Conservation (phyloP, 1,139 yeast genomes). For the Blastobotrys raffinosifermentans region DNA sequence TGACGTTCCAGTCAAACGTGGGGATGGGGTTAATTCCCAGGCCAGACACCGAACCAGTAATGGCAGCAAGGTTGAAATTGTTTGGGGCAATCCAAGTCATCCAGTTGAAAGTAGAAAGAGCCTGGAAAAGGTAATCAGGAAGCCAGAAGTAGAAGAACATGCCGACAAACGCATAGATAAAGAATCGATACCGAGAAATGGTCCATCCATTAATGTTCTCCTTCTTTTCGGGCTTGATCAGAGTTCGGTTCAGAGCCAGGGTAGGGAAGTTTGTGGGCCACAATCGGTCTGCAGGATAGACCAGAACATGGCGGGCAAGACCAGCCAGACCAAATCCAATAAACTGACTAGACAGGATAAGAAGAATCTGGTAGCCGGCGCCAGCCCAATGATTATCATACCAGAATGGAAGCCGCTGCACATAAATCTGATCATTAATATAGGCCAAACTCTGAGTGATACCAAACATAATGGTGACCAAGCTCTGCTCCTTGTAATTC, state of each 20-base stretch:
- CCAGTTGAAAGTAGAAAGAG: slow-evolving; percentile 56
- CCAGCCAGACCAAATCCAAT: slow-evolving; percentile 65
- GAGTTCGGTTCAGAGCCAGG: slow-evolving; percentile 50
- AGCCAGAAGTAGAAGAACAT: slow-evolving; percentile 53
- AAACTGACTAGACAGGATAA: slow-evolving; percentile 49
- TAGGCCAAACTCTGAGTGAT: slow-evolving; percentile 42
- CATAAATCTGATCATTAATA: slow-evolving; percentile 41
- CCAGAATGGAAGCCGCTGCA: slow-evolving; percentile 39
- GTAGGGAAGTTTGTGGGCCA: slow-evolving; percentile 57
- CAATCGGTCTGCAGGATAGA: slow-evolving; percentile 50
- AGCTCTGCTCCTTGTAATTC: slow-evolving; percentile 66
- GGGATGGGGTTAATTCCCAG: slow-evolving; percentile 53
- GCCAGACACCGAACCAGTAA: slow-evolving; percentile 56
- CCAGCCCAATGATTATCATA: slow-evolving; percentile 42
- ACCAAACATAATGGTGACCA: slow-evolving; percentile 44
- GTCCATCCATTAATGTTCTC: slow-evolving; percentile 46
- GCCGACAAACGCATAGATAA: slow-evolving; percentile 36
- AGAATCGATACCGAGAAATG: slow-evolving; percentile 42
- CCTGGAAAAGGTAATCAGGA: slow-evolving; percentile 49
- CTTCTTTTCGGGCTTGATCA: slow-evolving; percentile 37
- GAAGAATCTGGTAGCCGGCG: slow-evolving; percentile 46
- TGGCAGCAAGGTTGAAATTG: slow-evolving; percentile 47
- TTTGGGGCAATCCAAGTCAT: slow-evolving; percentile 58
- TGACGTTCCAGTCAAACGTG: slow-evolving; percentile 48
- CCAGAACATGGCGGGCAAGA: slow-evolving; percentile 47